Percentiles rank a stretch among this genome's conserved stretches.
Conservation (phyloP, 176 grass and related monocot genomes). For the Hsuehochloa calcarea region DNA sequence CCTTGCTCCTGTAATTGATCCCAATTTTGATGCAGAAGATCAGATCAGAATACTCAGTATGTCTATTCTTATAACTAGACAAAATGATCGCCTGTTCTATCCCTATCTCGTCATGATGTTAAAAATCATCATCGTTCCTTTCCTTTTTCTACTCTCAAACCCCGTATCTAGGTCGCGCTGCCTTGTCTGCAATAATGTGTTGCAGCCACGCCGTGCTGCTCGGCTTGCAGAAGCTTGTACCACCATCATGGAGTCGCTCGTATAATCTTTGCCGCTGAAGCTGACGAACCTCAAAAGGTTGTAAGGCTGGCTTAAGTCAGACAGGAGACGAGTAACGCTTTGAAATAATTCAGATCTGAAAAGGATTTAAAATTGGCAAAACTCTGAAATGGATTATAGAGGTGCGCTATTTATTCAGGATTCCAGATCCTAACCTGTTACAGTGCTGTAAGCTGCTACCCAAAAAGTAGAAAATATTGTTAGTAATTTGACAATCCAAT, state of each 20-base stretch:
- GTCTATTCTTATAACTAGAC: conserved; percentile 19
- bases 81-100: not conserved
- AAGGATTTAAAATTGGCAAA: not conserved
- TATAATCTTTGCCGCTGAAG: not conserved
- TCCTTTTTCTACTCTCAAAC: no score
- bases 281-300: not conserved
- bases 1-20: conserved; percentile 38
- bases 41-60: conserved; percentile 37
- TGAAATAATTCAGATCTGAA: not conserved
- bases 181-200: no score
- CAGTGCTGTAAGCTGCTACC: not conserved
- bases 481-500: not conserved
- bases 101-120: not conserved
- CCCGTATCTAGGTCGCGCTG: no score
- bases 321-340: not conserved
- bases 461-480: not conserved
- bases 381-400: not conserved
- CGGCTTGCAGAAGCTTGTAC: no score
- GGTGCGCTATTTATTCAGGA: conserved; percentile 26
- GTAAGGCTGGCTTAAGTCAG: not conserved
- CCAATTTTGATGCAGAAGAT: conserved; percentile 52
- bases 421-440: not conserved
- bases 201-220: no score
- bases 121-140: conserved; percentile 4
- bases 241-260: no score